phyloP scores from a whole-genome alignment of 306 rosid genomes.

The Delonix regia region DNA sequence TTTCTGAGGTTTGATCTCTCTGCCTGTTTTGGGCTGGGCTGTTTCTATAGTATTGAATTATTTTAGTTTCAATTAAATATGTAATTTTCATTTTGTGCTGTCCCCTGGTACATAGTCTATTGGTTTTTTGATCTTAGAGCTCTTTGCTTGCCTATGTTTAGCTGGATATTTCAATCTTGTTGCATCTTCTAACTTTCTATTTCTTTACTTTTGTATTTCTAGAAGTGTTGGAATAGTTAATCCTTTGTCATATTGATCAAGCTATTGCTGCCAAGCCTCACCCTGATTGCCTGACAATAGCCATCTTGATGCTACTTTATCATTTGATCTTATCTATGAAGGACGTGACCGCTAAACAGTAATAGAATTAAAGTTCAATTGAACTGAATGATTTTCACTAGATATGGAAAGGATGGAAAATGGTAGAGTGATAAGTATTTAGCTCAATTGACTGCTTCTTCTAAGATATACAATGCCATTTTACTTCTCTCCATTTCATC shows the following conservation, averaged over 20 bases:
- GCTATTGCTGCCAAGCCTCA: background rate
- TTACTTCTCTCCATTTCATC: background rate
- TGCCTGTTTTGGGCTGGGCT: background rate
- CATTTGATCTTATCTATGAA: conserved; percentile 7
- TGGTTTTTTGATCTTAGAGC: too few species aligned
- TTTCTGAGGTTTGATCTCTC: background rate
- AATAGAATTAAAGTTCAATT: background rate
- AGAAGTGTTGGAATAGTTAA: background rate
- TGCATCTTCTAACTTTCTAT: too few species aligned
- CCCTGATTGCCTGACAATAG: background rate
- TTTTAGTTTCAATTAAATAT: too few species aligned
- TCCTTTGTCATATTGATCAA: background rate
- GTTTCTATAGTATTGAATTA: background rate
- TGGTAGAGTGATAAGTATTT: background rate
- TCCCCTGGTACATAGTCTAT: too few species aligned
- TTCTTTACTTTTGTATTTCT: background rate
- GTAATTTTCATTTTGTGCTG: too few species aligned
- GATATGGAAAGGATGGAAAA: background rate
- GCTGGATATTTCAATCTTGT: too few species aligned
- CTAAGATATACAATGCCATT: background rate
- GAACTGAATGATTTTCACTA: too few species aligned
- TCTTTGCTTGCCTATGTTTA: too few species aligned
- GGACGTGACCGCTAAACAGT: background rate
- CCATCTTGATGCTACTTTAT: background rate
- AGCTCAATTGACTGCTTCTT: background rate